A percentile compares a stretch with the other conserved stretches of the same genome.
Conservation (phyloP, 2,329 filamentous ascomycete species). For the Neonectria magnoliae region DNA sequence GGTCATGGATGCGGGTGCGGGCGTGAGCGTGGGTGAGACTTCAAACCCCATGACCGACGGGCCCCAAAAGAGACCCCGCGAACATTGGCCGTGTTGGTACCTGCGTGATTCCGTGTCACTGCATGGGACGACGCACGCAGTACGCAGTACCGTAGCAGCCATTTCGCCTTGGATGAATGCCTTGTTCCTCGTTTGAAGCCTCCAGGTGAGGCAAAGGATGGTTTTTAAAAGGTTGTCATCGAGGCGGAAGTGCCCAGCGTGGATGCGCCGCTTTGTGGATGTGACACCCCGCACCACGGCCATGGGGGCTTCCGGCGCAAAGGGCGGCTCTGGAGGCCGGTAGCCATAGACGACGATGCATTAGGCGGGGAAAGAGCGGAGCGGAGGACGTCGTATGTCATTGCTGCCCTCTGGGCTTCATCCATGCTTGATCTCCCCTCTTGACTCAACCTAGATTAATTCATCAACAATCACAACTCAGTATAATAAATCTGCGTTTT, state of each 20-base stretch:
- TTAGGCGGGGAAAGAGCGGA: constrained; percentile 19
- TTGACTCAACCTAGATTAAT: too few relatives aligned
- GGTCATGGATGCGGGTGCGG: constrained; percentile 7
- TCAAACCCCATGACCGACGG: constrained; percentile 14
- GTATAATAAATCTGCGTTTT: too few relatives aligned
- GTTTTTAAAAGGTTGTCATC: neutral
- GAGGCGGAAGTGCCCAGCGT: constrained; percentile 8
- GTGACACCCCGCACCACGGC: constrained; percentile 14
- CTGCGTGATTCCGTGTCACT: constrained; percentile 41
- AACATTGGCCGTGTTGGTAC: constrained; percentile 32
- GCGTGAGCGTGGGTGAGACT: constrained; percentile 17
- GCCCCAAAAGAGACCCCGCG: constrained; percentile 13
- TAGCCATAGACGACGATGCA: constrained; percentile 14
- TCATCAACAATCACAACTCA: too few relatives aligned
- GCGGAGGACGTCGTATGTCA: constrained; percentile 18
- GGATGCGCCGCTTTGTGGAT: constrained; percentile 1
- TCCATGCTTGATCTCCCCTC: too few relatives aligned
- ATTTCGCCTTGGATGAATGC: constrained; percentile 6
- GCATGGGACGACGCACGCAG: constrained; percentile 15
- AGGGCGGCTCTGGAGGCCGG: constrained; percentile 34
- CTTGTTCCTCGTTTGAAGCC: constrained; percentile 2
- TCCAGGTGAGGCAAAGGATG: constrained; percentile 2
- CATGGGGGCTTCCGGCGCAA: constrained; percentile 28
- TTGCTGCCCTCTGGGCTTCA: constrained; percentile 5
- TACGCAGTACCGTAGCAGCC: neutral